Base-by-base conservation (phyloP, 2,329 filamentous ascomycete species). In the Endoconidiophora polonica region DNA sequence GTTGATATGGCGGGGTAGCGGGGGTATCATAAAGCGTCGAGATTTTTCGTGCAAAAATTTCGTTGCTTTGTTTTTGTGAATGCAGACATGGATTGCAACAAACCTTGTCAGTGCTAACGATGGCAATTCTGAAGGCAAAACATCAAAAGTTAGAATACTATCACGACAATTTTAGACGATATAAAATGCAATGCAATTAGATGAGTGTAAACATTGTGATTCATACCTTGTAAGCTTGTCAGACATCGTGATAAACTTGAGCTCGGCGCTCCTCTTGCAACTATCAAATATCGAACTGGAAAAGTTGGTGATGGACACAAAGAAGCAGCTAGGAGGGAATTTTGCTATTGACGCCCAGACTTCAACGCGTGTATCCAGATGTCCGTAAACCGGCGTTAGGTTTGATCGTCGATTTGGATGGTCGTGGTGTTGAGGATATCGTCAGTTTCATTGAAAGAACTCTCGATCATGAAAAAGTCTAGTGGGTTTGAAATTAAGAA, bases 31-130 rank as follows among this genome's bases (percentile, higher is more conserved):
- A 42, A 42, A 33, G 29, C 29, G 44, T 46, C 39, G 42, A 51
- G 44, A 47, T 37, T 51, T 51, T 51, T 51, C 38, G 26, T 41
- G 29, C 36, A 33, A 37, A 16, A 7, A 46, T 46, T 33, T 39
- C 24, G 37, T 20, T 42, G 33, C 26, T 20, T 29, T 33, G 33
- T 49, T 29, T 18, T 29, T 47, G 24, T 33, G 23, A 18, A 2
- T 43, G 29, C 16, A 37, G 38, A 20, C 9, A 20, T 60, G 59
- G 61, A 44, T 56, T 55, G 38, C 26, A 56, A 63, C 70, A 61
- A 65, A 91, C 86, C 81, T 98, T 96, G 81, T 98, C 91, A 66
- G 77, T 83, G 69, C 90, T 96, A 73, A 98, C 86, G 72, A 98
- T 98, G 62, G 91, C 91, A 71, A 98, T 88, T 83, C 91, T 93